Conservation (phyloP, 148 eudicot species). For the Beta vulgaris region DNA sequence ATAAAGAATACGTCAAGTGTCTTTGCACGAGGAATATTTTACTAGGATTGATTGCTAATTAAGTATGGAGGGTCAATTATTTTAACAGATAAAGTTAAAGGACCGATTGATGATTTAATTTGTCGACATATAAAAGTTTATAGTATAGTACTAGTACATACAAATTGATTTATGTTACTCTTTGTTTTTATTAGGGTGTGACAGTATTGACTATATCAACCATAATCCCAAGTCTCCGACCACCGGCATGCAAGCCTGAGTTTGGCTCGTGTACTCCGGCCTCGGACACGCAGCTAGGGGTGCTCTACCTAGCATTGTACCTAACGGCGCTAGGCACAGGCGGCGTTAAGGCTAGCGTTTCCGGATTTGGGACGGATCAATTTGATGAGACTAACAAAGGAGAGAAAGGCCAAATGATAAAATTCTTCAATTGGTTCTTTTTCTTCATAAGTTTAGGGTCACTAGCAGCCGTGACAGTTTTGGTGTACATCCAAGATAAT, state of each 20-base stretch:
- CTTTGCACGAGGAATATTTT: neutral
- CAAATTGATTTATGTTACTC: neutral
- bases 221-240: constrained; percentile 37
- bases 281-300: constrained; percentile 29
- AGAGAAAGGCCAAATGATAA: constrained; percentile 42
- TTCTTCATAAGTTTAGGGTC: constrained; percentile 56
- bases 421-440: constrained; percentile 68
- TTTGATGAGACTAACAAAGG: constrained; percentile 51
- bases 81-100: neutral
- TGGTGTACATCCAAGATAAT: constrained; percentile 56
- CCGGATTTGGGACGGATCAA: constrained; percentile 67
- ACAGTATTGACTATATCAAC: constrained; percentile 38
- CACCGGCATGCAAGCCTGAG: constrained; percentile 27
- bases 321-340: constrained; percentile 70
- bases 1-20: neutral
- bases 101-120: no score
- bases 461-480: constrained; percentile 44
- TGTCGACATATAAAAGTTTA: no score
- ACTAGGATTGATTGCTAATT: no score
- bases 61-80: neutral
- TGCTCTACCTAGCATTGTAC: constrained; percentile 52
- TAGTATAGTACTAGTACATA: no score
- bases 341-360: constrained; percentile 64
- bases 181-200: constrained; percentile 31
- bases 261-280: constrained; percentile 24